Base-by-base conservation (phyloP, 345 rosid species). In the Linum lewisii region DNA sequence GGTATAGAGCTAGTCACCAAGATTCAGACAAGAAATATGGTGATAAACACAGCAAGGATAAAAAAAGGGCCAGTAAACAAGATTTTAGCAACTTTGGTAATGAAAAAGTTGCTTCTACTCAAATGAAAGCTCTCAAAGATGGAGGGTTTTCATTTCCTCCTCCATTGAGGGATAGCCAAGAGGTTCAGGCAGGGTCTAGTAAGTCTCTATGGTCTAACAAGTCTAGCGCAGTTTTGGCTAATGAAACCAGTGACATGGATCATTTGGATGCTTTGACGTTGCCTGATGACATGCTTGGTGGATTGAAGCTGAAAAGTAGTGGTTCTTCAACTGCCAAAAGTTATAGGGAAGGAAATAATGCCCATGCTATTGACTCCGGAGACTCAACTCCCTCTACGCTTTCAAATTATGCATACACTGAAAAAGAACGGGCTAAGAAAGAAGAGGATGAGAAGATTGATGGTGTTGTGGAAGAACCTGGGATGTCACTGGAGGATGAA, bases 91-190 rank as follows among this genome's bases (percentile, higher is more conserved):
- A 67, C 51, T 75, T 69, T 71, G 83, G 65, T 50, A 81, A 75
- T 62, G 83, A 93, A 60, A 80, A 75, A 72, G 73, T 80, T 45
- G 74, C 56, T 22, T 58, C 65, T 37, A 67, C 75, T 45, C 72
- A 76, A 75, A 67, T 66, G 37, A 85, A 78, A 79, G 76, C 51
- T 77, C 81, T 74, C 60, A 67, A 77, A 4, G 88, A 84, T 64
- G 90, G 79, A 44, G 84, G 78, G 15, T 93, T 85, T 74, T 85
- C 99, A 10, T 87, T 93, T 66, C 81, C 80, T 68, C 95, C 90
- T 14, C 81, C 92, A 6, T 60, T 71, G 52, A 79, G 79, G 52
- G 95, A 87, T 73, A 81, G 69, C 34, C 81, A 81, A 63, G 64
- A 71, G 66, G 61, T 65, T 69, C 80, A 75, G 74, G 76, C 76